Conservation (phyloP, 1,284 basidiomycete genomes). For the Cutaneotrichosporon cutaneum region DNA sequence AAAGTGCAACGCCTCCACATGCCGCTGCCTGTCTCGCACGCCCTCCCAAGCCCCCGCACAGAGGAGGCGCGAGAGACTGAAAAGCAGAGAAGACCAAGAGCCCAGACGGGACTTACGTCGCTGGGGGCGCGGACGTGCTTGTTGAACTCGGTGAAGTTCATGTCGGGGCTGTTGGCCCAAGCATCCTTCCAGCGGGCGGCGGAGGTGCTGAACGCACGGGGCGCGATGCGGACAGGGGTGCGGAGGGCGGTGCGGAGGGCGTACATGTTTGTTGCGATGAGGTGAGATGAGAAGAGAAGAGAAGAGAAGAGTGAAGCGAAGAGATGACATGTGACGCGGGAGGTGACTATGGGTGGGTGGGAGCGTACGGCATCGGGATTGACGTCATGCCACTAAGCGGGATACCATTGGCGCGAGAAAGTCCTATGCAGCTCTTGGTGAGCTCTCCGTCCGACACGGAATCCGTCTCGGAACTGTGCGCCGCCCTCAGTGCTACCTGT, state of each 20-base stretch:
- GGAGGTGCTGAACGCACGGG: not conserved
- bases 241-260: constrained; percentile 3
- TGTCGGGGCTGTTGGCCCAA: constrained; percentile 48
- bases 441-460: not conserved
- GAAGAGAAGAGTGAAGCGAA: not conserved
- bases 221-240: not conserved
- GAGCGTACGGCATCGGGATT: not conserved
- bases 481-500: no score
- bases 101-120: constrained; percentile 68
- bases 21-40: no score
- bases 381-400: not conserved
- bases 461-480: no score
- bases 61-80: no score
- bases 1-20: no score
- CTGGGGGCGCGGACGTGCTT: constrained; percentile 71
- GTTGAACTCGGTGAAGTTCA: constrained; percentile 77
- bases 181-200: constrained; percentile 1
- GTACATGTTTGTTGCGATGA: not conserved
- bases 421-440: not conserved
- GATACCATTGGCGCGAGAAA: not conserved
- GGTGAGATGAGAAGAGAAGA: not conserved
- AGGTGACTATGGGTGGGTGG: not conserved
- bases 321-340: not conserved
- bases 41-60: no score
- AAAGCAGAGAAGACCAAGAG: no score